Evolutionary conservation across 2,329 filamentous ascomycete species (phyloP), one percentile per base, ranked within the genome.

Genomic region (Alternaria gaisen): DNA sequence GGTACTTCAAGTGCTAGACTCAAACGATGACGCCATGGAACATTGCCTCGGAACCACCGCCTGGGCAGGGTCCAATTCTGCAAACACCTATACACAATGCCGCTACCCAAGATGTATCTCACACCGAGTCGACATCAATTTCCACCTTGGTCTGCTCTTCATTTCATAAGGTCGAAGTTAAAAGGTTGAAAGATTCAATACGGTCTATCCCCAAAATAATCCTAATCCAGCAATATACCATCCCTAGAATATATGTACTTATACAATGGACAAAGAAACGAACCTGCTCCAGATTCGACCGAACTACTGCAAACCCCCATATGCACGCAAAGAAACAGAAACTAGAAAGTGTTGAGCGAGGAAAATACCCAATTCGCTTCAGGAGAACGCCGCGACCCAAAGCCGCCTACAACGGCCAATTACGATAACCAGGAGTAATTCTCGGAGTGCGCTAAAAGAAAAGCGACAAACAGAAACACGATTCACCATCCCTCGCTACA

Each of bases 1-100:
- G 43, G 60, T 63, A 58, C 40, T 12, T 30, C 28, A 11, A 30
- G 28, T 30, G 28, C 28, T 42, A 16, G 62, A 65, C 68, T 67
- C 61, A 42, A 65, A 63, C 68, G 67, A 75, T 74, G 70, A 73
- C 67, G 66, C 63, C 71, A 73, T 69, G 60, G 59, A 64, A 64
- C 59, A 48, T 56, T 18, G 54, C 34, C 44, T 48, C 38, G 46
- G 58, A 41, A 63, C 61, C 58, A 53, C 36, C 60, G 53, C 40
- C 40, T 16, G 20, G 12, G 20, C 20, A 50, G 54, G 56, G 57
- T 57, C 62, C 60, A 59, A 52, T n/a, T 48, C 32, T 43, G 46
- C 32, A 16, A 52, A 57, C 32, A 48, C 32, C 38, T 18, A 26
- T 40, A 42, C 51, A 61, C 57, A 42, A 61, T 58, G 54, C 60